Conservation (phyloP, 495 filamentous ascomycete species). For the Aspergillus biplanus region DNA sequence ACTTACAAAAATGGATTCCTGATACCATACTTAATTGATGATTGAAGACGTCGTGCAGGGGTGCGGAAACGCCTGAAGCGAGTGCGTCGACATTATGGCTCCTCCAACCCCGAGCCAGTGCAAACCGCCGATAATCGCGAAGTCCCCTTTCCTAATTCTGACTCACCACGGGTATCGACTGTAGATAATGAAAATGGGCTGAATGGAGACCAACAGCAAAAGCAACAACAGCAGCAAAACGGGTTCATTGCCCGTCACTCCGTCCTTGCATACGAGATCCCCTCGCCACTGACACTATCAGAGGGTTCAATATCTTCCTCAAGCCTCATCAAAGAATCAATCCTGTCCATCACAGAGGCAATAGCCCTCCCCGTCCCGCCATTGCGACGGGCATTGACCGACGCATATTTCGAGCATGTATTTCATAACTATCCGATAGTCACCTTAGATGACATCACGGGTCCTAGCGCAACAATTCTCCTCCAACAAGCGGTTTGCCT, state of each 20-base stretch:
- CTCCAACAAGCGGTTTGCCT: conserved; percentile 24
- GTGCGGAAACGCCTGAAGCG: too few species aligned
- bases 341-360: neutral
- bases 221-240: too few species aligned
- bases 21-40: neutral
- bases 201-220: too few species aligned
- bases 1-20: neutral
- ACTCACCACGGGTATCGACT: too few species aligned
- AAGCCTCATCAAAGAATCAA: neutral
- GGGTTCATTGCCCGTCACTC: too few species aligned
- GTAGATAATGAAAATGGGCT: too few species aligned
- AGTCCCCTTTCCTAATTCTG: too few species aligned
- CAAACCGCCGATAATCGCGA: too few species aligned
- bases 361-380: neutral
- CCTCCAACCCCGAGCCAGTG: too few species aligned
- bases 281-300: neutral
- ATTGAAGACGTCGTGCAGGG: neutral
- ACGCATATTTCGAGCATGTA: conserved; percentile 22
- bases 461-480: conserved; percentile 14
- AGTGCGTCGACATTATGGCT: too few species aligned
- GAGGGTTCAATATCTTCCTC: neutral
- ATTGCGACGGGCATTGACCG: conserved; percentile 14
- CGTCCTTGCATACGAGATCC: neutral
- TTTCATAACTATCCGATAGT: conserved; percentile 20
- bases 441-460: conserved; percentile 9